Evolutionary conservation across 2,329 filamentous ascomycete genomes (phyloP), one percentile per base, ranked within the genome.

Genomic region (Thelonectria blattea): DNA sequence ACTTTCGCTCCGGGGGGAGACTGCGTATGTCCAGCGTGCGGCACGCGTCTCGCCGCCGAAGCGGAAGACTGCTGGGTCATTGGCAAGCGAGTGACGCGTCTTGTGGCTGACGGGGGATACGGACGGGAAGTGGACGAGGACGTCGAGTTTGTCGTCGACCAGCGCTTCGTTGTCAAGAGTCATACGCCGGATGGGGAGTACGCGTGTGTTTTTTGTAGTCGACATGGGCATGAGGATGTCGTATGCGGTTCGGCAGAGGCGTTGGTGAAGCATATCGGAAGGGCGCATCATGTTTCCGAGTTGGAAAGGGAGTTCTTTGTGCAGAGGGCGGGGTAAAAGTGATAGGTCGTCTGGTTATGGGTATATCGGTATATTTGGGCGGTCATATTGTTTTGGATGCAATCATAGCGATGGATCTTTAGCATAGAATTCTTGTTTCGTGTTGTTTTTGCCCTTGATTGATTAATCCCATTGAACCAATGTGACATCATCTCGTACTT

Each of bases 131-230:
- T 70, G 9, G 66, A 69, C 7, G 68, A 70, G 10, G 65, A 67
- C 8, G 50, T 68, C 34, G 68, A 70, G 43, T 68, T 69, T 46
- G 34, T 66, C 10, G 52, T 68, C 42, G 63, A 58, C 10, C 68
- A 65, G 5, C 66, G 68, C 32, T 70, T 70, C 34, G 58, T 70
- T 0, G 39, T 70, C 10, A 70, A 70, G 12, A 68, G 68, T 1
- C 68, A 70, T 15, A 69, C 65, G 0, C 60, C 68, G 5, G 66
- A 70, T 5, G 68, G 68, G 14, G 58, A 67, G 14, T 70, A 63
- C 17, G 68, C 68, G 2, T 70, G 68, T 8, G 52, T 70, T 0
- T 60, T 70, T 12, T 70, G 68, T 39, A 66, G 37, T 6, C 62
- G 56, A 32, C 66, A 60, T 39, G 66, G 68, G 10, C 63, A 69